Evolutionary conservation across 441 rosid genomes (phyloP).

Genomic region (Adansonia grandidieri): DNA sequence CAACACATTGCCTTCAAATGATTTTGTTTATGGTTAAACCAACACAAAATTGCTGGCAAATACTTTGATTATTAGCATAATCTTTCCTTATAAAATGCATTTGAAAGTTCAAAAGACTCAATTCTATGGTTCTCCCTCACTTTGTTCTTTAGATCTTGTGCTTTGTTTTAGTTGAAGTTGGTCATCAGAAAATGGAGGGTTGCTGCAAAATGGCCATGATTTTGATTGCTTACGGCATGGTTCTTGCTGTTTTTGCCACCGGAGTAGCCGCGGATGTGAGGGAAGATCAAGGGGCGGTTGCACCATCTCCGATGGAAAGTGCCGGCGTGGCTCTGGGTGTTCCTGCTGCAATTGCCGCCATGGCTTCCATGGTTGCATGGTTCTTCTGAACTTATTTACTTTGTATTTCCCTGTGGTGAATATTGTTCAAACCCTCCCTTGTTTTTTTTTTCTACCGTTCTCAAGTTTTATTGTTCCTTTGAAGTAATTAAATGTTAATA

Average conservation of each 20-base stretch:
- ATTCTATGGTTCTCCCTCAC: neutral
- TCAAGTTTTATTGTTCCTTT: slow-evolving; percentile 7
- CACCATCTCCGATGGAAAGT: slow-evolving; percentile 42
- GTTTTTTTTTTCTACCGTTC: neutral
- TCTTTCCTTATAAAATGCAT: slow-evolving; percentile 20
- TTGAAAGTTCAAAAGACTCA: neutral
- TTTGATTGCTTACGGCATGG: slow-evolving; percentile 33
- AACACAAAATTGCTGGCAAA: slow-evolving; percentile 32
- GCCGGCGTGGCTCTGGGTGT: slow-evolving; percentile 30
- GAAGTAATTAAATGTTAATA: neutral
- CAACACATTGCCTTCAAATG: slow-evolving; percentile 30
- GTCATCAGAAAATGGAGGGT: slow-evolving; percentile 35
- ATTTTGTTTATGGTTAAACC: slow-evolving; percentile 38
- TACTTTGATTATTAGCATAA: slow-evolving; percentile 21
- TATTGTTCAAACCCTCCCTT: too few relatives aligned
- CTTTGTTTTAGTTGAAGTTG: neutral
- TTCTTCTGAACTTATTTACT: slow-evolving; percentile 27
- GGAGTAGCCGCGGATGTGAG: slow-evolving; percentile 26
- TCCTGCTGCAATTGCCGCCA: slow-evolving; percentile 33
- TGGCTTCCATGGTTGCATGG: slow-evolving; percentile 36
- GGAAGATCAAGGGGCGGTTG: slow-evolving; percentile 35
- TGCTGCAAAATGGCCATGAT: slow-evolving; percentile 26
- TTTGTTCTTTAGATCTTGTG: neutral
- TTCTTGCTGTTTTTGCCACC: slow-evolving; percentile 27
- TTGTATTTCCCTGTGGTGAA: neutral